Conservation (phyloP, 2,329 filamentous ascomycete species). For the Paraconiothyrium sp. region DNA sequence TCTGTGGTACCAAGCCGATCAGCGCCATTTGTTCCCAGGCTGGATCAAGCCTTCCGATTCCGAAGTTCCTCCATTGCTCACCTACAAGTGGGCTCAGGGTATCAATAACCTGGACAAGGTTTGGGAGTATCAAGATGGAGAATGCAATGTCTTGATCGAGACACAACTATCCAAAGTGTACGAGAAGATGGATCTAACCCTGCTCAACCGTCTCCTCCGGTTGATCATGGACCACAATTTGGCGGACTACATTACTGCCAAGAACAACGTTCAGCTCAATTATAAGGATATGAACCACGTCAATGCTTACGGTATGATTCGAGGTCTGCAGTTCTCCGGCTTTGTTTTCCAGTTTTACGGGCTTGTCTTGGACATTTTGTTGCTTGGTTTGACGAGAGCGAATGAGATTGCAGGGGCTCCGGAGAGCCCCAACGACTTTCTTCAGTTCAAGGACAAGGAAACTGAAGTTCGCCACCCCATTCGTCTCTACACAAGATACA, state of each 20-base stretch:
- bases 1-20: slow-evolving; percentile 98
- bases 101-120: slow-evolving; percentile 98
- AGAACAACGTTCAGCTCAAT: slow-evolving; percentile 98
- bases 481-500: slow-evolving; percentile 95
- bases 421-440: slow-evolving; percentile 93
- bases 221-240: slow-evolving; percentile 99
- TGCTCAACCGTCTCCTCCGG: slow-evolving; percentile 90
- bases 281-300: slow-evolving; percentile 99
- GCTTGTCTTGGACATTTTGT: slow-evolving; percentile 88
- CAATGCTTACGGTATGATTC: slow-evolving; percentile 98
- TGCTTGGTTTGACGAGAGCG: slow-evolving; percentile 93
- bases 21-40: slow-evolving; percentile 93
- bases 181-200: slow-evolving; percentile 96
- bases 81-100: slow-evolving; percentile 99
- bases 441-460: slow-evolving; percentile 93
- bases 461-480: slow-evolving; percentile 95
- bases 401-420: slow-evolving; percentile 97
- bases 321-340: slow-evolving; percentile 95
- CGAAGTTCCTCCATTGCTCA: slow-evolving; percentile 91
- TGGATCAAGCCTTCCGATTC: slow-evolving; percentile 99
- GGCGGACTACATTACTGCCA: slow-evolving; percentile 98
- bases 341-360: slow-evolving; percentile 99
- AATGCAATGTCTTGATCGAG: slow-evolving; percentile 99
- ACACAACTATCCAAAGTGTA: slow-evolving; percentile 99
- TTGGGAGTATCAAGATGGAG: slow-evolving; percentile 92